A percentile compares a stretch with the other conserved stretches of the same genome.
These are phyloP conservation scores for Neonectria punicea DNA, from an alignment of 2,329 filamentous ascomycete genomes.

Conservation along the genomic window DNA sequence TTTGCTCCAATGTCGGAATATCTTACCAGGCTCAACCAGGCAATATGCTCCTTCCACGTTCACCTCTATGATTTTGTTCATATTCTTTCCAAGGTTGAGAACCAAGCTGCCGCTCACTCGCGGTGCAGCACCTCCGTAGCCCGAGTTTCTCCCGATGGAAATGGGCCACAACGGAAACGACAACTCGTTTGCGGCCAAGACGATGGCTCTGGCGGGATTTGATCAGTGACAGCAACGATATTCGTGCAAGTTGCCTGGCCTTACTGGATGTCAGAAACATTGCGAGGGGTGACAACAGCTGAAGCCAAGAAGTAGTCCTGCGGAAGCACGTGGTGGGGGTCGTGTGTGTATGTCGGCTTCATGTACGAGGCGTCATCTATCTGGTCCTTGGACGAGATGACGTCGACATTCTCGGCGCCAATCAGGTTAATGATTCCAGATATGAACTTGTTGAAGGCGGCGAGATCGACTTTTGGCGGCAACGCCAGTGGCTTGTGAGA, in stretches of 20 bases:
- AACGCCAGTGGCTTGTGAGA: constrained; percentile 37
- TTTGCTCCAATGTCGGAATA: background rate
- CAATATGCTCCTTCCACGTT: constrained; percentile 25
- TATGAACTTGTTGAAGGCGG: constrained; percentile 28
- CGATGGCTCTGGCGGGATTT: background rate
- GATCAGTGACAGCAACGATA: no score
- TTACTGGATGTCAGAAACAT: constrained; percentile 30
- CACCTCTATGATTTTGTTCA: constrained; percentile 26
- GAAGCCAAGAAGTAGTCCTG: constrained; percentile 32
- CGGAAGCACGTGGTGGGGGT: constrained; percentile 33
- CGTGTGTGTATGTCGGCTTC: constrained; percentile 32
- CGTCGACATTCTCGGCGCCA: constrained; percentile 20
- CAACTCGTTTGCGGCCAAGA: constrained; percentile 23
- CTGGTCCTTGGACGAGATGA: constrained; percentile 19
- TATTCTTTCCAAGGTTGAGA: constrained; percentile 15
- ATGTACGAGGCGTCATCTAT: constrained; percentile 26
- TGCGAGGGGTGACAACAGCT: constrained; percentile 26
- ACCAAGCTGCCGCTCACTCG: constrained; percentile 17
- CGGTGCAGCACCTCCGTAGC: constrained; percentile 21
- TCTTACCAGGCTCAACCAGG: constrained; percentile 19
- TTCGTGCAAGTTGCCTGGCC: background rate
- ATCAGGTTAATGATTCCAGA: background rate
- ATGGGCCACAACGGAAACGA: constrained; percentile 36
- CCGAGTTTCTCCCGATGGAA: constrained; percentile 28
- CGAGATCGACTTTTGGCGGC: constrained; percentile 14